Conservation (phyloP, 306 rosid genomes). For the Gastrolobium villosum region DNA sequence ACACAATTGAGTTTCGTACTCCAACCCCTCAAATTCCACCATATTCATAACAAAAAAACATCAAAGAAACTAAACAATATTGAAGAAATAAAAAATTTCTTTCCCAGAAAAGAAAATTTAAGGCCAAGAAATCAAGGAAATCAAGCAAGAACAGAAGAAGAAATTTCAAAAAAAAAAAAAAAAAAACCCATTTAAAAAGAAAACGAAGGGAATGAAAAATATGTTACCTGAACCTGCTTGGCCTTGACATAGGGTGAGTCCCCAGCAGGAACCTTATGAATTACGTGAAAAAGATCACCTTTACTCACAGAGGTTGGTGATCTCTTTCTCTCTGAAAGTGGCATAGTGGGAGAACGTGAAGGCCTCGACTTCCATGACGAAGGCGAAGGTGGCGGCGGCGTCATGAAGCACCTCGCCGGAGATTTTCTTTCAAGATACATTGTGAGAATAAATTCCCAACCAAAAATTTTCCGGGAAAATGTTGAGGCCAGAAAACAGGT, state of each 20-base stretch:
- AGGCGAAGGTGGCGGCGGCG: constrained; percentile 53
- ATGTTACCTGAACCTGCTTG: constrained; percentile 90
- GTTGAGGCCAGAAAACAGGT: constrained; percentile 27
- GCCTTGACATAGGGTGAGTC: constrained; percentile 95
- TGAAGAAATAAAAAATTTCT: not conserved
- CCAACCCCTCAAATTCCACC: constrained; percentile 22
- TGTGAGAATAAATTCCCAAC: constrained; percentile 6
- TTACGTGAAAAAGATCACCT: constrained; percentile 68
- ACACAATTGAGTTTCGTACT: not conserved
- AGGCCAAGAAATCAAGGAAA: constrained; percentile 46
- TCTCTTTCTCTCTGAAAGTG: constrained; percentile 70
- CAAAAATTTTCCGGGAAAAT: constrained; percentile 48
- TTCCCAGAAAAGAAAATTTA: constrained; percentile 18
- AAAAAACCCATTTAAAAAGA: not conserved
- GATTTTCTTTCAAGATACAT: constrained; percentile 51
- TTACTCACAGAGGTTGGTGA: constrained; percentile 55
- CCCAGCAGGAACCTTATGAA: constrained; percentile 90
- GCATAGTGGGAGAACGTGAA: constrained; percentile 49
- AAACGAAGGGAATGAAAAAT: not conserved
- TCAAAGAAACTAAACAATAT: constrained; percentile 19
- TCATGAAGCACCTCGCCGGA: constrained; percentile 61
- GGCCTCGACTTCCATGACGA: constrained; percentile 51
- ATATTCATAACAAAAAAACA: not conserved
- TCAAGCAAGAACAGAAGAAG: constrained; percentile 41
- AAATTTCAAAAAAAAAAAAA: not conserved